Evolutionary conservation across 345 rosid species (phyloP).

Genomic region (Syzygium aqueum): DNA sequence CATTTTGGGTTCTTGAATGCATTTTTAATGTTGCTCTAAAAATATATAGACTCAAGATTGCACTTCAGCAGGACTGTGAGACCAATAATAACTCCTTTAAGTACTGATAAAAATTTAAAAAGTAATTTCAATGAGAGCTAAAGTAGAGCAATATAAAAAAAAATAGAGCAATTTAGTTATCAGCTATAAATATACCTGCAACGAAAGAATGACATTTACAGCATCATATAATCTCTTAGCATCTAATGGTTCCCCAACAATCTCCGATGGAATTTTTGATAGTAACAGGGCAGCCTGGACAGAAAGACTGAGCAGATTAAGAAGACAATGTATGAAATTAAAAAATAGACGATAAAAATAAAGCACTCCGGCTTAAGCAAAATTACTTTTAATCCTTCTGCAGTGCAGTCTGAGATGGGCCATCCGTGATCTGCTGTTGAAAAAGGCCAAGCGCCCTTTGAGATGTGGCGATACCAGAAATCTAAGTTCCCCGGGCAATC

Average conservation of each 20-base stretch:
- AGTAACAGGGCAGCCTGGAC: slow-evolving; percentile 64
- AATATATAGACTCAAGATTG: neutral
- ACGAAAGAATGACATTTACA: slow-evolving; percentile 77
- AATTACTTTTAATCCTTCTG: slow-evolving; percentile 88
- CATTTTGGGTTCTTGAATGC: neutral
- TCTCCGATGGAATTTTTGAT: slow-evolving; percentile 57
- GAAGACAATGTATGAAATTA: neutral
- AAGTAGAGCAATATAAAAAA: neutral
- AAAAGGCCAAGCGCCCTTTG: slow-evolving; percentile 99
- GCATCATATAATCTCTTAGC: slow-evolving; percentile 61
- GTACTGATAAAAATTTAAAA: neutral
- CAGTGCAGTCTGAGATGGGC: slow-evolving; percentile 95
- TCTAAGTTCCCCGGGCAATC: slow-evolving; percentile 82
- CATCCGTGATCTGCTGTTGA: slow-evolving; percentile 97
- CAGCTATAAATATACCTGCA: slow-evolving; percentile 49
- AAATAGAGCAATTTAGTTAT: neutral
- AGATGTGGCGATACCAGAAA: slow-evolving; percentile 90
- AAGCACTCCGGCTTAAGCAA: neutral
- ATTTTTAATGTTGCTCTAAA: neutral
- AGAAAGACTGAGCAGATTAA: slow-evolving; percentile 5
- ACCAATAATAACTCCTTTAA: neutral
- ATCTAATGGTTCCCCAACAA: slow-evolving; percentile 76
- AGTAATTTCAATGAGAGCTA: neutral
- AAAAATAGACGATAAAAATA: neutral
- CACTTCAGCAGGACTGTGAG: neutral